Conservation (phyloP, 768 basidiomycete genomes). For the Lactarius pseudohatsudake region DNA sequence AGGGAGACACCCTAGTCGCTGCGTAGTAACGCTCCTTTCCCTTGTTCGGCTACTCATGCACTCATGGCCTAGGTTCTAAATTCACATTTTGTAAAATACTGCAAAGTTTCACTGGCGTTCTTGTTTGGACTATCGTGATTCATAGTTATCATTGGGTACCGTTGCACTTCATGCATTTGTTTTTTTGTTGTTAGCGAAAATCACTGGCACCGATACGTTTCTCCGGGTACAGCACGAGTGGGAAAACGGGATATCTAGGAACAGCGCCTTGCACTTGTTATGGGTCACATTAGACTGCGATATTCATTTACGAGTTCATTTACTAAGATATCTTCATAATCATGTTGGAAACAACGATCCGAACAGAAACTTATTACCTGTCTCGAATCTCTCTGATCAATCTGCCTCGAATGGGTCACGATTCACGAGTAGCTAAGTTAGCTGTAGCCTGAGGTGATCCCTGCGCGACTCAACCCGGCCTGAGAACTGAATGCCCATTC, state of each 20-base stretch:
- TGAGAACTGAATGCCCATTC: too few species aligned
- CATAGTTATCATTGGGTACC: neutral
- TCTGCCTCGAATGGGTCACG: too few species aligned
- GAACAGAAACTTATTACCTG: neutral
- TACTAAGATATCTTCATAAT: neutral
- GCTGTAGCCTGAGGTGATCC: too few species aligned
- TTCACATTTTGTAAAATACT: neutral
- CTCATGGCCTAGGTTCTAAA: neutral
- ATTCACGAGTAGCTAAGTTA: too few species aligned
- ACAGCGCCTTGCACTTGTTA: too few species aligned
- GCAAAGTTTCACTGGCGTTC: neutral
- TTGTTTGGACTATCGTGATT: neutral
- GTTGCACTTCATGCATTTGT: neutral
- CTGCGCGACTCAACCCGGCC: too few species aligned
- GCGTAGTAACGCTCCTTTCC: neutral
- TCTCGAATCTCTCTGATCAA: neutral
- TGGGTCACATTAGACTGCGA: neutral
- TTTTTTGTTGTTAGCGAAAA: neutral
- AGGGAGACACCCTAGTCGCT: slow-evolving; percentile 12
- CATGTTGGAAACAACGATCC: neutral
- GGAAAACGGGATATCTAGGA: too few species aligned
- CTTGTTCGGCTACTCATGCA: neutral
- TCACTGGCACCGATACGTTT: neutral
- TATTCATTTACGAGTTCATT: neutral
- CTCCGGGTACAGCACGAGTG: neutral